phyloP scores from a whole-genome alignment of 192 early-diverging fungal species.

The Umbelopsis sp. region DNA sequence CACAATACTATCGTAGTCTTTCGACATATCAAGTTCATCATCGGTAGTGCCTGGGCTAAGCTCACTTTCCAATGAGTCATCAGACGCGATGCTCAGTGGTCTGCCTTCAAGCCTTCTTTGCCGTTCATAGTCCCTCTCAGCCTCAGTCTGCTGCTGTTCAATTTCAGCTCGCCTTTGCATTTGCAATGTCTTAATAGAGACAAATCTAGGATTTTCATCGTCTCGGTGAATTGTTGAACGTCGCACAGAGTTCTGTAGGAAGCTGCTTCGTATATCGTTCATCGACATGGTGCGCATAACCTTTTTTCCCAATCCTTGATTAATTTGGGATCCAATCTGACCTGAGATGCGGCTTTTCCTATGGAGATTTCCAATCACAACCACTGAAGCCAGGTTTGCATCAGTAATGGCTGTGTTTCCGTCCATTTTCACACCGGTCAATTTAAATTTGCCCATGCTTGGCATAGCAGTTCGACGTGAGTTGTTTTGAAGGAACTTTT shows the following conservation, averaged over 20 bases:
- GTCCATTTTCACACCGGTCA: slow-evolving; percentile 22
- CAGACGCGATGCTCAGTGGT: slow-evolving; percentile 20
- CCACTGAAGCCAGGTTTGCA: slow-evolving; percentile 30
- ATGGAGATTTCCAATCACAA: slow-evolving; percentile 38
- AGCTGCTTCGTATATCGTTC: neutral
- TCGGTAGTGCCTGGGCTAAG: slow-evolving; percentile 36
- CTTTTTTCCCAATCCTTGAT: neutral
- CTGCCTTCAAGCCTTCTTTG: neutral
- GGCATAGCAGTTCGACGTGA: slow-evolving; percentile 29
- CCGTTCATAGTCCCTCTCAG: neutral
- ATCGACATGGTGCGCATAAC: neutral
- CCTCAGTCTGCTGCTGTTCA: slow-evolving; percentile 7
- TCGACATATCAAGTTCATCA: slow-evolving; percentile 21
- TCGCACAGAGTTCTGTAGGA: neutral
- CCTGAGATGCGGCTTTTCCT: neutral
- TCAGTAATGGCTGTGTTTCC: slow-evolving; percentile 36
- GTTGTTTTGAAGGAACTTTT: slow-evolving; percentile 24
- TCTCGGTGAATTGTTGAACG: neutral
- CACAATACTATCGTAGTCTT: slow-evolving; percentile 12
- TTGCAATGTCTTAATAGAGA: slow-evolving; percentile 11
- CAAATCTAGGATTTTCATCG: slow-evolving; percentile 8
- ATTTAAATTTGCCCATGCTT: slow-evolving; percentile 25
- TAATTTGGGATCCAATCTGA: neutral
- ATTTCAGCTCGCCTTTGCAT: slow-evolving; percentile 15
- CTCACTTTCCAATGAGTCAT: slow-evolving; percentile 38